Evolutionary conservation across 208 protist species (phyloP).

Genomic region (Trypanosoma scelopori): DNA sequence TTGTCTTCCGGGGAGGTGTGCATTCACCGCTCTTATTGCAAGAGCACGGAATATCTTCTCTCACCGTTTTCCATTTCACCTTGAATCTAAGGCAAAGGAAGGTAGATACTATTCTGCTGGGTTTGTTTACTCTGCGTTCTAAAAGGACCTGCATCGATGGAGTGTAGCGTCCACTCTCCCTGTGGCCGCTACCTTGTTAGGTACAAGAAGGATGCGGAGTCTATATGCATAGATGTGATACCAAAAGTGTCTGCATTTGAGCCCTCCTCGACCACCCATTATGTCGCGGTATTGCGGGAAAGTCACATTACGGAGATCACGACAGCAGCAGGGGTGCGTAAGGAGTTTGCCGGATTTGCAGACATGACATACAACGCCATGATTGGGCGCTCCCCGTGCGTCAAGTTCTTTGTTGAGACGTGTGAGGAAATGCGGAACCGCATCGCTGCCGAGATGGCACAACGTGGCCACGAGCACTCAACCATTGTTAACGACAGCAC

Average conservation of each 20-base stretch:
- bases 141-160: too few species aligned
- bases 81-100: too few species aligned
- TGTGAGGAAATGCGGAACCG: slow-evolving; percentile 70
- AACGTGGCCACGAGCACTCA: slow-evolving; percentile 7
- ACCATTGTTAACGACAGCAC: not conserved
- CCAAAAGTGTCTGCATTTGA: slow-evolving; percentile 27
- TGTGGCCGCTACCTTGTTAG: slow-evolving; percentile 71
- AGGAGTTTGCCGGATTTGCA: slow-evolving; percentile 60
- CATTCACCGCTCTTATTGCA: too few species aligned
- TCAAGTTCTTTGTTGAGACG: slow-evolving; percentile 80
- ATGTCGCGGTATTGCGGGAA: slow-evolving; percentile 30
- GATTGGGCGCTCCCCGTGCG: slow-evolving; percentile 56
- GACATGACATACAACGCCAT: slow-evolving; percentile 82
- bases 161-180: slow-evolving; percentile 73
- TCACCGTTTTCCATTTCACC: too few species aligned
- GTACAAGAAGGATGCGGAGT: slow-evolving; percentile 37
- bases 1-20: too few species aligned
- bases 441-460: slow-evolving; percentile 51
- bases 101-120: too few species aligned
- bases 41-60: too few species aligned
- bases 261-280: slow-evolving; percentile 12
- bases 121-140: too few species aligned
- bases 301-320: slow-evolving; percentile 60
- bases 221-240: slow-evolving; percentile 32
- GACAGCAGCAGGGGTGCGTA: slow-evolving; percentile 65